Evolutionary conservation across 768 basidiomycete genomes (phyloP).

Genomic region (Pseudohyphozyma bogoriensis): DNA sequence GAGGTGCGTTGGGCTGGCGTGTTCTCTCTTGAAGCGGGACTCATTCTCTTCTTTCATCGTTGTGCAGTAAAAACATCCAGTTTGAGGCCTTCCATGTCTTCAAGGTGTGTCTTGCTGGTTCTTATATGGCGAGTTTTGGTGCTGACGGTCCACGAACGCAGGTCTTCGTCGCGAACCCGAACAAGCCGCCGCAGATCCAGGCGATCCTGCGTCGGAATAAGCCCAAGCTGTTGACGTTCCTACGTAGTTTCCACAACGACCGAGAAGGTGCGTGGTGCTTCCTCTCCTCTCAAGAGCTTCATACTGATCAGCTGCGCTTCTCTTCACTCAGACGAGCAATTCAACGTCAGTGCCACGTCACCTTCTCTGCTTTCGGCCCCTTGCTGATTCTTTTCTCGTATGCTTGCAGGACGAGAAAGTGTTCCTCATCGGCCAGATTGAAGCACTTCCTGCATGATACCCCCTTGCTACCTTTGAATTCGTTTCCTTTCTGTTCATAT

Average conservation of each 20-base stretch:
- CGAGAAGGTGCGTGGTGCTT: slow-evolving; percentile 59
- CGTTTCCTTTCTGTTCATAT: no score
- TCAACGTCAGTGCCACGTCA: slow-evolving; percentile 55
- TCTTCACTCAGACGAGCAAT: slow-evolving; percentile 67
- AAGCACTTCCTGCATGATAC: background rate
- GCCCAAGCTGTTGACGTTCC: slow-evolving; percentile 79
- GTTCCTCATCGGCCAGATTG: slow-evolving; percentile 74
- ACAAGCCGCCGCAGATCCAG: slow-evolving; percentile 94
- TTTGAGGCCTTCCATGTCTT: slow-evolving; percentile 99
- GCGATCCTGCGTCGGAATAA: slow-evolving; percentile 81
- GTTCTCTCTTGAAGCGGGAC: no score
- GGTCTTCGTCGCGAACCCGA: slow-evolving; percentile 99
- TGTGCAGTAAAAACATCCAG: slow-evolving; percentile 99
- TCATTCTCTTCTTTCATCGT: no score
- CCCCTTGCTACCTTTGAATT: no score
- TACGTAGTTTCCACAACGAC: slow-evolving; percentile 93
- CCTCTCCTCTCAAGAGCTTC: background rate
- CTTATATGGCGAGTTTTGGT: background rate
- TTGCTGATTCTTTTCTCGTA: background rate
- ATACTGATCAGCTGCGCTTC: background rate
- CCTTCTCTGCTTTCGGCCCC: background rate
- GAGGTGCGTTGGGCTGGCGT: no score
- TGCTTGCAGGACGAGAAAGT: slow-evolving; percentile 72
- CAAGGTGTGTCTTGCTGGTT: slow-evolving; percentile 69
- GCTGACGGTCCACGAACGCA: slow-evolving; percentile 29